Base-by-base conservation (phyloP, 768 basidiomycete species). In the Agrocybe pediades region DNA sequence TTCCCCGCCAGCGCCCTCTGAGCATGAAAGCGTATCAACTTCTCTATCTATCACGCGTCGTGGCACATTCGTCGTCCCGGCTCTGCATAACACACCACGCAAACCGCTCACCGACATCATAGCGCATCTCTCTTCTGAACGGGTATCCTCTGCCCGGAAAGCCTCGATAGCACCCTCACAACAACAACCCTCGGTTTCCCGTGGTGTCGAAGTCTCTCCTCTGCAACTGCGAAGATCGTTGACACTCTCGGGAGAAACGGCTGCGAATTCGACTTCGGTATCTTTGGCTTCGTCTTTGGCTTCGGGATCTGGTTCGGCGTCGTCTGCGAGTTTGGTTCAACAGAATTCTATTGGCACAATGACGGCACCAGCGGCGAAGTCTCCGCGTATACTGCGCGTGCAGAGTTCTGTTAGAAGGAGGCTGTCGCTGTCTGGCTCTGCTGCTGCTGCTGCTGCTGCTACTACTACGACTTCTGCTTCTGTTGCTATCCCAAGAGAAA, bases 371-470 rank as follows among this genome's bases (percentile, higher is more conserved):
- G 53, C 57, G 16, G 27, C 54, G 23, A 51, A 55, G 23, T 55
- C 65, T 6, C 61, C 62, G 21, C 54, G 58, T 23, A 48, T 62
- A 13, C 61, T 61, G 46, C 59, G 49, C 13, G 41, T 49, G 2
- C 52, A 57, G 2, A 33, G 43, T 36, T 46, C 53, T 21, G 30
- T 54, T 9, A 20, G 43, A 4, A 51, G 33, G 33, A 24, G 19
- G 21, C 36, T n/a, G 19, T 23, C 16, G 20, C 3, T 23, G 2
- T 33, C 48, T 17, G 26, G 39, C 8, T 16, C 16, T 27, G 33
- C 44, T 9, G 17, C 21, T 41, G n/a, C 45, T 25, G 9, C 40
- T 33, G 30, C 27, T 49, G 11, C 29, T 36, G 33, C 4, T 36
- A 4, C 33, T 36, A 15, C n/a, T n/a, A n/a, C n/a, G n/a, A 36